Percentiles rank a stretch among this genome's conserved stretches.
Conservation (phyloP, 768 basidiomycete genomes). For the Hydnomerulius pinastri region DNA sequence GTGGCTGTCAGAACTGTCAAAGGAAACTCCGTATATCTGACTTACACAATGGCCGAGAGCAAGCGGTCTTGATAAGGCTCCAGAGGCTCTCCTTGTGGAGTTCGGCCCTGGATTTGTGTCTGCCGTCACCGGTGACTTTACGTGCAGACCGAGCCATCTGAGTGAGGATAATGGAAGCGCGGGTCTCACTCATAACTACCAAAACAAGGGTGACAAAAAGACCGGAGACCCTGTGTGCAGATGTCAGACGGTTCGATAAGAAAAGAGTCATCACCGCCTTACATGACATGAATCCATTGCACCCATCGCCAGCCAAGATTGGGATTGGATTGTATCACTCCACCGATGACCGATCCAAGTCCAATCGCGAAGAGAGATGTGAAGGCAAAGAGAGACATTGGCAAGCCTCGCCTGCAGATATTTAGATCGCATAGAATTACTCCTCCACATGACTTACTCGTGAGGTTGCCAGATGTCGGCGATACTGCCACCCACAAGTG, state of each 20-base stretch:
- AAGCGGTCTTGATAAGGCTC: slow-evolving; percentile 64
- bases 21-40: slow-evolving; percentile 7
- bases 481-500: slow-evolving; percentile 69
- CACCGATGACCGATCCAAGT: slow-evolving; percentile 61
- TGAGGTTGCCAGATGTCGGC: slow-evolving; percentile 68
- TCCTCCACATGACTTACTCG: slow-evolving; percentile 44
- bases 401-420: slow-evolving; percentile 60
- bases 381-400: slow-evolving; percentile 72
- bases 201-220: slow-evolving; percentile 49
- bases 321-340: slow-evolving; percentile 62
- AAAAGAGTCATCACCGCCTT: not conserved
- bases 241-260: not conserved
- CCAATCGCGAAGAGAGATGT: slow-evolving; percentile 59
- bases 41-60: slow-evolving; percentile 70
- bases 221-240: slow-evolving; percentile 48
- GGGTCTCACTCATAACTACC: slow-evolving; percentile 69
- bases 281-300: slow-evolving; percentile 76
- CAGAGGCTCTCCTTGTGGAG: slow-evolving; percentile 55
- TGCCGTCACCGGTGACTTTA: slow-evolving; percentile 60
- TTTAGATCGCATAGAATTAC: not conserved
- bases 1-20: not conserved
- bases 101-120: slow-evolving; percentile 63
- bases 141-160: slow-evolving; percentile 63
- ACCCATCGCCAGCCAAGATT: slow-evolving; percentile 78
- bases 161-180: slow-evolving; percentile 68